Base-by-base conservation (phyloP, 352 stramenopile genomes). In the Phytophthora sp. region DNA sequence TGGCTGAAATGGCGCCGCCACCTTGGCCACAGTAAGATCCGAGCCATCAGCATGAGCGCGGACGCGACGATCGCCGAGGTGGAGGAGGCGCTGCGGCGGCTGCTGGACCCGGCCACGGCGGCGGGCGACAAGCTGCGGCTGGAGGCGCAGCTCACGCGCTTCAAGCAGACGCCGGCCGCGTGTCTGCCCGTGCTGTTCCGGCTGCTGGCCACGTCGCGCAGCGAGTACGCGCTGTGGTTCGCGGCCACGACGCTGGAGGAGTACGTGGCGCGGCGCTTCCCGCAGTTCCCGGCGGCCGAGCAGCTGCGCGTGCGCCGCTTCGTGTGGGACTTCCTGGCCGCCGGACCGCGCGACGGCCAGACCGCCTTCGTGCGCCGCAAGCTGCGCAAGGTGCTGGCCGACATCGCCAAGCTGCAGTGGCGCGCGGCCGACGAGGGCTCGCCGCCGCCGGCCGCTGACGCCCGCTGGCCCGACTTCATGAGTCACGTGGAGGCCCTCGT, bases 221-320 rank as follows among this genome's bases (percentile, higher is more conserved):
- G 81, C 64, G 79, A 91, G 72, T 91, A 90, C 60, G 69, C 79
- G 63, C 81, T 93, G 35, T 93, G 84, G 84, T 93, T 93, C 48
- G 84, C 84, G 5, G 66, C 73, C 17, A 89, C 77, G 8, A 84
- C 84, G 28, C 54, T 93, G 21, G 84, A 93, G 34, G 84, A 93
- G 66, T 91, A 91, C 63, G 78, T 93, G 2, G 78, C 80, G 24
- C 79, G 67, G 51, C 76, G 71, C 53, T 93, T 82, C 82, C 24
- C 61, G 0, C 69, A 76, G 23, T 81, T 93, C 23, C 39, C 67
- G 4, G 21, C 42, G 12, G 46, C 62, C n/a, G 68, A 93, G 48
- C 69, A 81, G 23, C 59, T 67, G 8, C 66, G 75, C 4, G 51
- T 91, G 23, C 82, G 82, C 10, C 71, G 88, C 55, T 89, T 91